Percentiles rank a stretch among this genome's conserved stretches.
These are phyloP conservation scores for Neurospora crassa DNA, from an alignment of 2,329 filamentous ascomycete genomes.

Conservation along the genomic window DNA sequence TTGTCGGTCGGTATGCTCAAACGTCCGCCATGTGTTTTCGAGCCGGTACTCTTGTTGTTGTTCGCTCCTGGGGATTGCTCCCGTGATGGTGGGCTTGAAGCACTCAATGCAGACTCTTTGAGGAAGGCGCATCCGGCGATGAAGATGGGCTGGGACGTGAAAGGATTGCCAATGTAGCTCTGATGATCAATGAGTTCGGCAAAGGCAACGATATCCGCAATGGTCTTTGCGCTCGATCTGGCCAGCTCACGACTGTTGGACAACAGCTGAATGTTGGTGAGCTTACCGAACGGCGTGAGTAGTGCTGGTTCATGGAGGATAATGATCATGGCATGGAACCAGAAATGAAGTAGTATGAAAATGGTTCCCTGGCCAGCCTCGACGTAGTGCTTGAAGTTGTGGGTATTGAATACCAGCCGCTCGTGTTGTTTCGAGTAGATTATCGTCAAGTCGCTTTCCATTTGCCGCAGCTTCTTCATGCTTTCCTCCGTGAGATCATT, in stretches of 20 bases:
- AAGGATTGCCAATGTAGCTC: conserved; percentile 79
- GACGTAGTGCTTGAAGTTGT: conserved; percentile 79
- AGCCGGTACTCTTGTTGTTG: conserved; percentile 15
- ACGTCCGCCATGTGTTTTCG: conserved; percentile 2
- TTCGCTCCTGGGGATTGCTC: conserved; percentile 40
- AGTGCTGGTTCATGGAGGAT: conserved; percentile 77
- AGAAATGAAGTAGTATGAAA: conserved; percentile 78
- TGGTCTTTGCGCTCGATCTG: conserved; percentile 86
- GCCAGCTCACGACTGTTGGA: conserved; percentile 72
- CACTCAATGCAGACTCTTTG: conserved; percentile 67
- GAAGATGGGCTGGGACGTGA: conserved; percentile 84
- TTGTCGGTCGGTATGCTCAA: conserved; percentile 4
- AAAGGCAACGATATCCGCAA: conserved; percentile 80
- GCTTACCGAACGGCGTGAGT: conserved; percentile 60
- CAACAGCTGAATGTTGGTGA: conserved; percentile 56
- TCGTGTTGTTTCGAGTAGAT: conserved; percentile 65
- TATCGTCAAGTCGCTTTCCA: conserved; percentile 70
- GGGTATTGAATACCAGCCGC: conserved; percentile 71
- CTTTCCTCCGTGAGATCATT: conserved; percentile 68
- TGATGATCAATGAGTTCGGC: conserved; percentile 78
- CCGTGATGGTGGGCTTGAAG: conserved; percentile 55
- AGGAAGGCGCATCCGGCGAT: conserved; percentile 84
- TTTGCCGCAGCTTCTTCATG: conserved; percentile 59
- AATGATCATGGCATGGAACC: conserved; percentile 82
- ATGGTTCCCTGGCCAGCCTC: conserved; percentile 74